These are phyloP conservation scores for Pythium aquatile DNA, from an alignment of 352 stramenopile genomes.

Conservation along the genomic window DNA sequence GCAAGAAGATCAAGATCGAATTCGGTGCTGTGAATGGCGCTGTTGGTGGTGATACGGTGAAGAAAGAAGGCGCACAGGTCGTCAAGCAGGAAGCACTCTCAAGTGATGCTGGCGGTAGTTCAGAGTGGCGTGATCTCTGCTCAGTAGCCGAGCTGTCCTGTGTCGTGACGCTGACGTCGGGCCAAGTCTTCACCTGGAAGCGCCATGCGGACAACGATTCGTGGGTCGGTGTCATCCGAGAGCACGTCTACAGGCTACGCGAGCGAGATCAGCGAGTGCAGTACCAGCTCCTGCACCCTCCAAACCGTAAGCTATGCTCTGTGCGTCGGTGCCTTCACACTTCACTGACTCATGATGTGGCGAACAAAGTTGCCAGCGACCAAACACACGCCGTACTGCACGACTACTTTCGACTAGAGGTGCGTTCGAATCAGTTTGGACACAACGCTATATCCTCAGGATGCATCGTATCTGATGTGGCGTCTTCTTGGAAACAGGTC, in stretches of 20 bases:
- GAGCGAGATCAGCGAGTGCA: constrained; percentile 25
- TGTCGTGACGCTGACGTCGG: constrained; percentile 29
- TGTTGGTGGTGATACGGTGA: background rate
- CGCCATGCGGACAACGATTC: constrained; percentile 7
- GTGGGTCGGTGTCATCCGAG: constrained; percentile 27
- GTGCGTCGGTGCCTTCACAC: background rate
- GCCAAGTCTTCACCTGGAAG: constrained; percentile 35
- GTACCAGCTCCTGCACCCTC: constrained; percentile 23
- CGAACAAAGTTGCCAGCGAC: background rate
- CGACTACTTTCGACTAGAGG: constrained; percentile 31
- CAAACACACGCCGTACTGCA: constrained; percentile 5
- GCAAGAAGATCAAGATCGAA: constrained; percentile 31
- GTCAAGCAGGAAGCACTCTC: background rate
- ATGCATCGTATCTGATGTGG: background rate
- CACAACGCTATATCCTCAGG: too few species aligned
- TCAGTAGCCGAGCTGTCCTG: constrained; percentile 25
- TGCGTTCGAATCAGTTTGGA: background rate
- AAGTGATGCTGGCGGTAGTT: background rate
- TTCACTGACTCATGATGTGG: too few species aligned
- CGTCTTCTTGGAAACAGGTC: constrained; percentile 21
- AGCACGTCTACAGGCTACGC: constrained; percentile 25
- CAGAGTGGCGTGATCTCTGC: constrained; percentile 25
- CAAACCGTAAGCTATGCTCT: constrained; percentile 12
- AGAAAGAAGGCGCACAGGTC: background rate
- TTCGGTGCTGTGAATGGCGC: background rate